Percentiles rank a stretch among this genome's conserved stretches.
These are phyloP conservation scores for Venturia pyrina DNA, from an alignment of 2,329 filamentous ascomycete genomes.

Conservation along the genomic window DNA sequence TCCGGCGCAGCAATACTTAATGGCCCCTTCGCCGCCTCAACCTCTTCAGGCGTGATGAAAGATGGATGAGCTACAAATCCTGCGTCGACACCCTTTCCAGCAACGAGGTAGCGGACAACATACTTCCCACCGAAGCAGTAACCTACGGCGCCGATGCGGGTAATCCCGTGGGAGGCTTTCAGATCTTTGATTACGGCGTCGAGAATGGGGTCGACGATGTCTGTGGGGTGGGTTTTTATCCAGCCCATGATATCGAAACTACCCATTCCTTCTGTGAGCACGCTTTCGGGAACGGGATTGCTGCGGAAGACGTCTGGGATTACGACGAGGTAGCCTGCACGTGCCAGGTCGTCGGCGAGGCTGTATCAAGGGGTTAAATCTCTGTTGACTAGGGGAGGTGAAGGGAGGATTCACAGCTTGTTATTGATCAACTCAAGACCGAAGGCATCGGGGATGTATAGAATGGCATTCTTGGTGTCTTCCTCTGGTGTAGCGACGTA, in stretches of 20 bases:
- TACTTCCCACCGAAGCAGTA: constrained; percentile 76
- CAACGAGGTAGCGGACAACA: constrained; percentile 50
- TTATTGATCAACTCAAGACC: constrained; percentile 24
- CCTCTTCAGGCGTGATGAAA: constrained; percentile 55
- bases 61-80: constrained; percentile 64
- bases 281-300: constrained; percentile 21
- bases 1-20: constrained; percentile 52
- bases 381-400: background rate
- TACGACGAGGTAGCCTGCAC: constrained; percentile 23
- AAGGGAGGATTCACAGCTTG: constrained; percentile 18
- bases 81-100: constrained; percentile 45
- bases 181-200: constrained; percentile 39
- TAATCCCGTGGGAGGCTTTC: constrained; percentile 30
- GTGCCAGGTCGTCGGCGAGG: constrained; percentile 24
- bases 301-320: constrained; percentile 27
- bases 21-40: constrained; percentile 55
- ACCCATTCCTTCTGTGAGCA: constrained; percentile 12
- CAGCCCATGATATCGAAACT: constrained; percentile 35
- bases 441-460: constrained; percentile 27
- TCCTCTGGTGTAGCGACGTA: constrained; percentile 1
- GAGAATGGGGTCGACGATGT: constrained; percentile 38
- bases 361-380: constrained; percentile 12
- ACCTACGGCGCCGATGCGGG: constrained; percentile 54
- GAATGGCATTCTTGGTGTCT: constrained; percentile 17
- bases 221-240: constrained; percentile 33